Base-by-base conservation (phyloP, 1,284 basidiomycete species). In the Naganishia albida region DNA sequence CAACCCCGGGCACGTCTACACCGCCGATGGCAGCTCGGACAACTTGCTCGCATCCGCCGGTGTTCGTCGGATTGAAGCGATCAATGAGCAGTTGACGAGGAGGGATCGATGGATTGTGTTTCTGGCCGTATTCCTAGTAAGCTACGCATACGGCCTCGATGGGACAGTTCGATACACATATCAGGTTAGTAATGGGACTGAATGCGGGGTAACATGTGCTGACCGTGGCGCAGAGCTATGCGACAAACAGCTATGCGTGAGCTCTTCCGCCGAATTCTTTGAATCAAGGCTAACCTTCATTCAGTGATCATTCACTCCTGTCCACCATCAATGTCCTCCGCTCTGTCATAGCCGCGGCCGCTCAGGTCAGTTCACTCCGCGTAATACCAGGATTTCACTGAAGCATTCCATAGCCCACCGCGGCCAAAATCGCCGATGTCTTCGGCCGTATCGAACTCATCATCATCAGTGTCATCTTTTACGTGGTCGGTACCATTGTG, bases 361-460 rank as follows among this genome's bases (percentile, higher is more conserved):
- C 59, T 38, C 63, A 69, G 40, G 63, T 65, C 23, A 16, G 56
- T 26, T 16, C 12, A 12, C 1, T 1, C 15, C 7, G 12, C 28
- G 16, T 46, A 12, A 12, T 39, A 63, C 13, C 4, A 28, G n/a
- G 20, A 8, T 16, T 3, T 3, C 20, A 30, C 28, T 28, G 7
- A 26, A 18, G 7, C 28, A 13, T 56, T 52, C 20, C 26, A 2
- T 73, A 79, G 70, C 77, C 77, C 1, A 70, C 69, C 1, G 73
- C 70, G 44, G 76, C 75, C 40, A 77, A 76, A 64, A 68, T 79
- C 39, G 71, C 70, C 7, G 75, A 80, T 69, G 72, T 77, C 59
- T 81, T 81, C 63, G 80, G 80, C 1, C 76, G 80, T 16, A 57
- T 76, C 16, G 73, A 74, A 43, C 68, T 81, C 53, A 67, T 81